Conservation (phyloP, 495 filamentous ascomycete species). For the Rhypophila decipiens region DNA sequence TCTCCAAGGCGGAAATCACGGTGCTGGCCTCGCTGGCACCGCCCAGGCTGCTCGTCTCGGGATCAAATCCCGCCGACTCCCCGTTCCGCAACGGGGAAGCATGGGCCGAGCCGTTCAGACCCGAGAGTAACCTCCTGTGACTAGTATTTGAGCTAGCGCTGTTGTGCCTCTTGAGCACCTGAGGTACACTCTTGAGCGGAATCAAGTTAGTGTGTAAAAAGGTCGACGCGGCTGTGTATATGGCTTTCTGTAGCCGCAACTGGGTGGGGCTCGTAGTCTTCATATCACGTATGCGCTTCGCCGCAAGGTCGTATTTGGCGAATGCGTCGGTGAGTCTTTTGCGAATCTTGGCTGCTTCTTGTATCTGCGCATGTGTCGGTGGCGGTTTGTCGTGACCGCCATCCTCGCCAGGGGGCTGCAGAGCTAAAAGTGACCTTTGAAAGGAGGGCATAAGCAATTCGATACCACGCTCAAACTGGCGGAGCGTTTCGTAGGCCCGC, state of each 20-base stretch:
- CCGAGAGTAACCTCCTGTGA: constrained; percentile 32
- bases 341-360: constrained; percentile 84
- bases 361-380: constrained; percentile 66
- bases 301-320: constrained; percentile 79
- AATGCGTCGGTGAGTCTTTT: constrained; percentile 90
- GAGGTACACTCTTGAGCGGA: constrained; percentile 78
- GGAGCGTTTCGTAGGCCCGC: constrained; percentile 76
- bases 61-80: constrained; percentile 36
- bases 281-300: constrained; percentile 74
- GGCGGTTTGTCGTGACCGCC: constrained; percentile 56
- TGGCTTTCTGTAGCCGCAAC: constrained; percentile 68
- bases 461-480: constrained; percentile 88
- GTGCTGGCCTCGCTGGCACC: constrained; percentile 49
- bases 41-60: constrained; percentile 55
- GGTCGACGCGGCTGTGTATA: constrained; percentile 74
- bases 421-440: constrained; percentile 63
- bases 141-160: constrained; percentile 26
- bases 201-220: constrained; percentile 93
- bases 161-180: constrained; percentile 63
- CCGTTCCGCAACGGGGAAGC: constrained; percentile 32
- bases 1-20: constrained; percentile 66
- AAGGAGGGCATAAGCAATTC: constrained; percentile 78
- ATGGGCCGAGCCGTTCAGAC: constrained; percentile 16
- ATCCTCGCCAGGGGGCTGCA: constrained; percentile 39
- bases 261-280: constrained; percentile 67